A percentile compares a stretch with the other conserved stretches of the same genome.
phyloP scores from a whole-genome alignment of 345 rosid species.

The Eucalyptus tenuipes region DNA sequence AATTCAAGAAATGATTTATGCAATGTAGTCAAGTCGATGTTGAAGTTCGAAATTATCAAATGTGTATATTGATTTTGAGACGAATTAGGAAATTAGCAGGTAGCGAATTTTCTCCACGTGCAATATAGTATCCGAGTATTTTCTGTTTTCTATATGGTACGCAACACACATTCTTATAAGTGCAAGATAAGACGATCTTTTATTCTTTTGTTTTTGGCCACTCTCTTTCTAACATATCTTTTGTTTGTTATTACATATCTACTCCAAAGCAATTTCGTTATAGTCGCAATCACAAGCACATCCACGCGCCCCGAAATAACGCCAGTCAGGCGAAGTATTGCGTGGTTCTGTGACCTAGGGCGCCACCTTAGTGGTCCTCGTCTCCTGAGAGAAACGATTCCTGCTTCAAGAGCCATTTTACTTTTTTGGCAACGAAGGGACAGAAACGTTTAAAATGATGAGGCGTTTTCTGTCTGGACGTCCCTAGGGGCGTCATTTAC shows the following conservation, averaged over 20 bases:
- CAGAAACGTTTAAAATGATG: not conserved
- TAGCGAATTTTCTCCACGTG: not conserved
- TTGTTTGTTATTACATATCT: not conserved
- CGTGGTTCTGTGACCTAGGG: not conserved
- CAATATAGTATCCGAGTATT: not conserved
- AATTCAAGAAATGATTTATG: not conserved
- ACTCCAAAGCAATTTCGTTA: not conserved
- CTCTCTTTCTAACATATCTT: not conserved
- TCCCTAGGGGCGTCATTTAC: not conserved
- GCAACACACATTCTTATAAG: not conserved
- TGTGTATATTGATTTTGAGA: not conserved
- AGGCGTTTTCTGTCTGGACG: not conserved
- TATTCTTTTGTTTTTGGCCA: not conserved
- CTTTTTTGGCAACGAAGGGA: not conserved
- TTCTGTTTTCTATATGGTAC: not conserved
- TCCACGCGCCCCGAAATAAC: not conserved
- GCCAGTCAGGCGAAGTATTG: not conserved
- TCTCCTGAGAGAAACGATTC: not conserved
- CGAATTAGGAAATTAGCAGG: not conserved
- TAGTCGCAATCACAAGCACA: not conserved
- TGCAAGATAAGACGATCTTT: not conserved
- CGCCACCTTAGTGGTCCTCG: not conserved
- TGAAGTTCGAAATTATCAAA: not conserved
- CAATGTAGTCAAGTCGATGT: not conserved
- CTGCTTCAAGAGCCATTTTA: not conserved